These are phyloP conservation scores for Xylaria nigripes DNA, from an alignment of 495 filamentous ascomycete species.

Conservation along the genomic window DNA sequence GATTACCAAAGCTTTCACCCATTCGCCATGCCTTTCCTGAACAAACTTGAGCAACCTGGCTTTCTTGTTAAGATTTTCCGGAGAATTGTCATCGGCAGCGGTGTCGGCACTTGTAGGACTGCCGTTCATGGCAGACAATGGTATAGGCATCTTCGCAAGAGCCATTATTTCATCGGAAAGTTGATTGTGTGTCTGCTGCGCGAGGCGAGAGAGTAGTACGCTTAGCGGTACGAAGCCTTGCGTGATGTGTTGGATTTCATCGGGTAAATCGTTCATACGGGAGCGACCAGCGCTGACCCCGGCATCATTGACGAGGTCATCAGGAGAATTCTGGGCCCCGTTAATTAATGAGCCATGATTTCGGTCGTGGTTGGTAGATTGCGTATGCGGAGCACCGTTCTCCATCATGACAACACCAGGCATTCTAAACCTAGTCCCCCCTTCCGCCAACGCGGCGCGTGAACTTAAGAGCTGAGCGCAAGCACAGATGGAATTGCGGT, in stretches of 20 bases:
- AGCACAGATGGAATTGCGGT: background rate
- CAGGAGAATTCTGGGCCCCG: conserved; percentile 19
- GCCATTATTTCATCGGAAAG: conserved; percentile 61
- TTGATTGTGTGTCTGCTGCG: conserved; percentile 72
- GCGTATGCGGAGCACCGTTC: conserved; percentile 36
- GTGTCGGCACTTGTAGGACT: conserved; percentile 32
- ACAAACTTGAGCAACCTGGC: conserved; percentile 64
- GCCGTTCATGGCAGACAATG: conserved; percentile 39
- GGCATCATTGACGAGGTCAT: conserved; percentile 11
- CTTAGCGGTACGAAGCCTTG: conserved; percentile 63
- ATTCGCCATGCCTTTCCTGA: conserved; percentile 47
- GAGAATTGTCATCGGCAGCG: conserved; percentile 46
- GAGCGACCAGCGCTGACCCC: conserved; percentile 18
- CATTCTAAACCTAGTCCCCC: conserved; percentile 29
- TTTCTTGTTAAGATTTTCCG: conserved; percentile 72
- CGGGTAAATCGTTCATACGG: conserved; percentile 49
- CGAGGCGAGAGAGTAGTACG: conserved; percentile 62
- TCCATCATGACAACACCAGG: conserved; percentile 46
- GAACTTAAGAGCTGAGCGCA: background rate
- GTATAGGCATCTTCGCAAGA: conserved; percentile 56
- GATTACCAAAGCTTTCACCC: conserved; percentile 85
- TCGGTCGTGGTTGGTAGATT: conserved; percentile 44
- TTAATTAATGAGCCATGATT: conserved; percentile 37
- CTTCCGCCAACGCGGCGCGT: conserved; percentile 29
- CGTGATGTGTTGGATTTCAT: conserved; percentile 74